Evolutionary conservation across 768 basidiomycete species (phyloP).

Genomic region (Suillus variegatus): DNA sequence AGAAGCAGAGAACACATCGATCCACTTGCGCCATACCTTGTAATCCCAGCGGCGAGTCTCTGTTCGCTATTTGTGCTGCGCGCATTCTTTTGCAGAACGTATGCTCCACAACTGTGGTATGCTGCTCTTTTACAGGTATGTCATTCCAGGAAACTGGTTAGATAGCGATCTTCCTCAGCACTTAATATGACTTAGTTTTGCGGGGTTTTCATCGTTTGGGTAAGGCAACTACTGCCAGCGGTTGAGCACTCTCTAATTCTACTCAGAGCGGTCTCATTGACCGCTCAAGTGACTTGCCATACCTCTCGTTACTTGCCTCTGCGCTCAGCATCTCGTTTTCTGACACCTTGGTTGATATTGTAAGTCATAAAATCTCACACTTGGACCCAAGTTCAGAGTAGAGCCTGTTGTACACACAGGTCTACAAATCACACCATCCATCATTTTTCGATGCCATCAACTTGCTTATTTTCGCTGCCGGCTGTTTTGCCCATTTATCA

Average conservation of each 20-base stretch:
- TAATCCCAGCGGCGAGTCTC: constrained; percentile 23
- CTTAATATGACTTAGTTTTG: constrained; percentile 15
- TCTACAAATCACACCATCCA: constrained; percentile 22
- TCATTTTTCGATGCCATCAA: constrained; percentile 24
- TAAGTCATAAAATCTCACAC: constrained; percentile 10
- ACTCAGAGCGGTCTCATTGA: constrained; percentile 19
- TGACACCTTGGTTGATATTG: constrained; percentile 25
- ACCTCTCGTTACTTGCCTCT: constrained; percentile 17
- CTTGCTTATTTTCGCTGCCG: constrained; percentile 25
- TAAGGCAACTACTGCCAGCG: constrained; percentile 12
- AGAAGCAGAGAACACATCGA: constrained; percentile 20
- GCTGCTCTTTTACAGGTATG: constrained; percentile 35
- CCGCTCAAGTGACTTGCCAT: constrained; percentile 6
- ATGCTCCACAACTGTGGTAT: constrained; percentile 31
- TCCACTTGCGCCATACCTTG: constrained; percentile 23
- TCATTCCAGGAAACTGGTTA: background rate
- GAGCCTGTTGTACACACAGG: constrained; percentile 13
- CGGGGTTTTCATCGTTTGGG: constrained; percentile 34
- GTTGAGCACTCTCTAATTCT: constrained; percentile 4
- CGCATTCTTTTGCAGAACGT: constrained; percentile 19
- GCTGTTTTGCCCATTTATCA: constrained; percentile 17
- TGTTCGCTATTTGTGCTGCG: constrained; percentile 21
- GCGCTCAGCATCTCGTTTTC: constrained; percentile 24
- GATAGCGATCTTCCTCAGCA: background rate
- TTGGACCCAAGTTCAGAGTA: constrained; percentile 1